Conservation (phyloP, 495 filamentous ascomycete genomes). For the Aspergillus leporis region DNA sequence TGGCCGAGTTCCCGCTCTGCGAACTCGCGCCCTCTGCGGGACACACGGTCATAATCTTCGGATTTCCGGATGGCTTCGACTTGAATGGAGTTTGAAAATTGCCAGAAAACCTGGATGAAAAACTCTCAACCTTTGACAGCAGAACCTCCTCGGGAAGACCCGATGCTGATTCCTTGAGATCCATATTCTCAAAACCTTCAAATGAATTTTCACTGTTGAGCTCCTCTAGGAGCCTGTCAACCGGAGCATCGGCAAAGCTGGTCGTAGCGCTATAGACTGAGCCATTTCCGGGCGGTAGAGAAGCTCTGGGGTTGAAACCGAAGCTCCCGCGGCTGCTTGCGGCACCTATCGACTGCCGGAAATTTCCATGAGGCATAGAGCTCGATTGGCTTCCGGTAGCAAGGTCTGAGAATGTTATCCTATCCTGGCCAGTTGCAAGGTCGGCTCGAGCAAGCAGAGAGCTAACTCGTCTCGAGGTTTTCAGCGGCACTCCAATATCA, state of each 20-base stretch:
- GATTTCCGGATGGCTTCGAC: conserved; percentile 42
- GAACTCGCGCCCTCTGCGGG: conserved; percentile 48
- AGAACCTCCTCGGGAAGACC: conserved; percentile 73
- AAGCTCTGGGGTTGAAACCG: conserved; percentile 47
- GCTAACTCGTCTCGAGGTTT: conserved; percentile 84
- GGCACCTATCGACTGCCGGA: conserved; percentile 74
- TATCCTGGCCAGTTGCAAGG: conserved; percentile 73
- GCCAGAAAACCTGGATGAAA: conserved; percentile 60
- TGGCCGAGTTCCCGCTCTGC: conserved; percentile 31
- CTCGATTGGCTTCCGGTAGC: conserved; percentile 52
- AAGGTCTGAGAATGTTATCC: conserved; percentile 71
- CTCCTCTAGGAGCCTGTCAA: conserved; percentile 74
- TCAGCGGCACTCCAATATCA: conserved; percentile 61
- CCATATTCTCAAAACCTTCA: conserved; percentile 69
- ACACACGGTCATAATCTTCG: conserved; percentile 64
- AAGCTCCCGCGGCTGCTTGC: conserved; percentile 63
- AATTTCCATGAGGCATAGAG: conserved; percentile 48
- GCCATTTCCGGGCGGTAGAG: conserved; percentile 41
- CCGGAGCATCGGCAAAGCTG: conserved; percentile 64
- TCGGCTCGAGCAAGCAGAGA: conserved; percentile 91
- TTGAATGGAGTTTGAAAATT: conserved; percentile 57
- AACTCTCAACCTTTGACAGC: conserved; percentile 69
- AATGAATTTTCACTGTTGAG: conserved; percentile 62
- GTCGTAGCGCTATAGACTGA: conserved; percentile 46
- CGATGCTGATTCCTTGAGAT: conserved; percentile 66